Evolutionary conservation across 208 protist genomes (phyloP), one percentile per base, ranked within the genome.

Genomic region (Tritrichomonas musculus): DNA sequence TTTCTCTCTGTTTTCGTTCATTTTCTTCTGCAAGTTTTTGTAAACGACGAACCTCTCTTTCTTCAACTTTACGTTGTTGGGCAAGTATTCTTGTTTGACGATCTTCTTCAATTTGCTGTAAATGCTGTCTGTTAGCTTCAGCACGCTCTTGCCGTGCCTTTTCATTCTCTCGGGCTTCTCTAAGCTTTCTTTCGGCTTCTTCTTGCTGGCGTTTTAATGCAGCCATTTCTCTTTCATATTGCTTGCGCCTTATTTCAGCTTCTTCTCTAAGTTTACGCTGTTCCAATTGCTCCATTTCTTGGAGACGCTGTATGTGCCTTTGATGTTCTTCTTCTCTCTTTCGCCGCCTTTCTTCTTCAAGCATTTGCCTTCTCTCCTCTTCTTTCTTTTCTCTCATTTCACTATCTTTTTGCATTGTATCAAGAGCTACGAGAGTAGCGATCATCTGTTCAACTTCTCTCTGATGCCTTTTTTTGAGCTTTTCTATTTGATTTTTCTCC

Each of bases 371-470:
- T 57, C 47, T 88, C 39, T 88, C 77, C 57, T 53, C 77, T 88
- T 88, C 77, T 47, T n/a, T n/a, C 57, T 39, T 20, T 8, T 44
- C 77, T 53, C 77, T 53, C 17, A 44, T 33, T 88, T 88, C 77
- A 27, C 20, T 33, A 57, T 88, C 77, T 33, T 47, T 44, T 57
- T 88, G 77, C 41, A 88, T 88, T 20, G 47, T 27, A 20, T 88
- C 47, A 22, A 57, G 8, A 39, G 77, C 47, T 22, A 88, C 14
- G 33, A 88, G 22, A 22, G 41, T 88, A 2, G 77, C 77, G 5
- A 88, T 33, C 47, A 88, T 88, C 57, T 88, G 77, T 88, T 88
- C 77, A 27, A 88, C 77, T 57, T 88, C 77, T 57, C 77, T 9
- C 30, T 88, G 41, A 11, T 88, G 77, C 13, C 77, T 0, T 11